Conservation (phyloP, 306 rosid genomes). For the Mimosa bimucronata region DNA sequence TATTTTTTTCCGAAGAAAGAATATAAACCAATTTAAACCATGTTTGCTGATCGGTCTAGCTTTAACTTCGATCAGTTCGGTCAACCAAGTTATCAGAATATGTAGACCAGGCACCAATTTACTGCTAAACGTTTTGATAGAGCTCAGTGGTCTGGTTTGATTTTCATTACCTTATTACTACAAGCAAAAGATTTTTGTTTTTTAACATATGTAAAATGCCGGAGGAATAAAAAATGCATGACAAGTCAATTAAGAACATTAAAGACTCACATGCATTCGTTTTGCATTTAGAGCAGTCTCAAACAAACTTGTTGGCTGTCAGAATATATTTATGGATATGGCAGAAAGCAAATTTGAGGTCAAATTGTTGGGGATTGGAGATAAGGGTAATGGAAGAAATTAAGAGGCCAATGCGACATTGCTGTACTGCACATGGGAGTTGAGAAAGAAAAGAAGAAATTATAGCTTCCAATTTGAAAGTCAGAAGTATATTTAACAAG, state of each 20-base stretch:
- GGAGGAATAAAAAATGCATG: neutral
- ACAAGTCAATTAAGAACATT: constrained; percentile 7
- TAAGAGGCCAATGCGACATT: neutral
- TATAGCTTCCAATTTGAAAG: constrained; percentile 24
- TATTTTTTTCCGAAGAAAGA: neutral
- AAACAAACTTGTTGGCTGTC: constrained; percentile 41
- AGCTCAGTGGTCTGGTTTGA: neutral
- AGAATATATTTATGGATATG: constrained; percentile 42
- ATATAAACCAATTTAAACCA: neutral
- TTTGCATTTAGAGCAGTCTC: constrained; percentile 37
- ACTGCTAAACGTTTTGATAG: neutral
- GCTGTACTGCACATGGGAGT: neutral
- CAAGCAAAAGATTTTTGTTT: neutral
- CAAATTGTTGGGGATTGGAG: neutral
- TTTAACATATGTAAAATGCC: neutral
- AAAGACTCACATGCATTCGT: constrained; percentile 25
- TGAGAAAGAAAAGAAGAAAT: neutral
- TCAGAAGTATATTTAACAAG: constrained; percentile 7
- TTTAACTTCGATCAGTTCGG: neutral
- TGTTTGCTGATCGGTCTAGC: too few species aligned
- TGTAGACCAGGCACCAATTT: neutral
- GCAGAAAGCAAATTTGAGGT: constrained; percentile 21
- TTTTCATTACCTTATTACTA: neutral
- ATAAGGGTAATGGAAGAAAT: neutral
- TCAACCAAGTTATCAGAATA: neutral